Evolutionary conservation across 202 grass and related monocot species (phyloP), one percentile per base, ranked within the genome.

Genomic region (Schoenoplectus tabernaemontani): DNA sequence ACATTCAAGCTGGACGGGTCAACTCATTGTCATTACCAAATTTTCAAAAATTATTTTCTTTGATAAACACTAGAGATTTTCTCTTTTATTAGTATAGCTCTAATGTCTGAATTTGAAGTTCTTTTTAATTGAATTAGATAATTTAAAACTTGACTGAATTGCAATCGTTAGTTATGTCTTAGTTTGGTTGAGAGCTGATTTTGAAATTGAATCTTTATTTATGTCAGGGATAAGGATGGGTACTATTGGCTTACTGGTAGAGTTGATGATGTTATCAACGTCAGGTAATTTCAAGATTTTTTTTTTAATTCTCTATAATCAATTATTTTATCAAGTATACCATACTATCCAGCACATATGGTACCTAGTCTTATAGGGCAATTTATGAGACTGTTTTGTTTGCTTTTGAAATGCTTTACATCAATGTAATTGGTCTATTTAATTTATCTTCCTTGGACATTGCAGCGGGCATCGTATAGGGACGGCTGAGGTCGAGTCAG

Each of bases 211-310:
- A 71, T 17, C 30, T 59, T 19, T 76, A 69, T 56, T 85, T 57
- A 83, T 87, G 28, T 44, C 67, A 97, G 96, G 90, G 96, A 98
- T 82, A 89, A 95, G 72, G 91, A 98, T 20, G 91, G 96, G 37
- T 98, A 98, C 78, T 59, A 92, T 81, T 98, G 91, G 91, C 86
- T 98, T 68, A 98, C 91, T 0, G 95, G 95, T 76, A 94, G 95
- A 86, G 96, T 98, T 81, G 96, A 98, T 73, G 96, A 98, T 86
- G 91, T 98, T 66, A 98, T 98, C 78, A 97, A 97, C 56, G 87
- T 93, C 65, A 97, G 94, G 94, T 97, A 87, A 77, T 60, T 67
- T 59, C 82, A 65, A 48, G n/a, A 79, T 53, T 81, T 83, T 44
- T 44, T 0, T 7, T 57, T 76, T 17, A 42, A 32, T 22, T 81